phyloP scores from a whole-genome alignment of 208 protist genomes.

The Leishmania arabica region DNA sequence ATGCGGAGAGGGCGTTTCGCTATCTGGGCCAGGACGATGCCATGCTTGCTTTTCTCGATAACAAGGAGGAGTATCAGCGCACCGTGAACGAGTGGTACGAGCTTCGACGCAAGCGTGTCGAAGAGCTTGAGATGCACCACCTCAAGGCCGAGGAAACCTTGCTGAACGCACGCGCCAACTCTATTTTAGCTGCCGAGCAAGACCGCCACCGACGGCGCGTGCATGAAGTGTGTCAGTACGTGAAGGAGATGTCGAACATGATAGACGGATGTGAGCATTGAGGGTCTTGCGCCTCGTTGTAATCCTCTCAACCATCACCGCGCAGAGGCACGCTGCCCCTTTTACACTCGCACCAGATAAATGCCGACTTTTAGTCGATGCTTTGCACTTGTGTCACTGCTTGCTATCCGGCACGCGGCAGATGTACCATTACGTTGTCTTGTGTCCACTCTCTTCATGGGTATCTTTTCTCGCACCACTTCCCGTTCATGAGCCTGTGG shows the following conservation, averaged over 20 bases:
- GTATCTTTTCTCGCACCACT: neutral
- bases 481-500: neutral
- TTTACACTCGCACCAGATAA: neutral
- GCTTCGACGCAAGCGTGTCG: conserved; percentile 67
- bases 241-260: conserved; percentile 40
- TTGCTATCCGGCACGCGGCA: neutral
- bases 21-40: conserved; percentile 38
- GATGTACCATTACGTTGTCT: neutral
- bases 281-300: neutral
- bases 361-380: neutral
- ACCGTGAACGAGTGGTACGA: conserved; percentile 83
- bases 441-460: neutral
- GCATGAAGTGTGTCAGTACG: conserved; percentile 72
- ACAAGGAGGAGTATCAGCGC: conserved; percentile 83
- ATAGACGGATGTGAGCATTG: conserved; percentile 19
- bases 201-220: conserved; percentile 63
- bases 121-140: conserved; percentile 77
- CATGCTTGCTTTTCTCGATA: conserved; percentile 60
- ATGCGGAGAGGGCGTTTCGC: conserved; percentile 14
- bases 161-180: conserved; percentile 40
- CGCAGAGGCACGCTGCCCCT: neutral
- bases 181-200: conserved; percentile 66
- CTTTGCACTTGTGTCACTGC: neutral
- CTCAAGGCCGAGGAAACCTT: conserved; percentile 71
- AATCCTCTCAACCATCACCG: neutral